Evolutionary conservation across 2,329 filamentous ascomycete species (phyloP), one percentile per base, ranked within the genome.

Genomic region (Chalaropsis thielavioides): DNA sequence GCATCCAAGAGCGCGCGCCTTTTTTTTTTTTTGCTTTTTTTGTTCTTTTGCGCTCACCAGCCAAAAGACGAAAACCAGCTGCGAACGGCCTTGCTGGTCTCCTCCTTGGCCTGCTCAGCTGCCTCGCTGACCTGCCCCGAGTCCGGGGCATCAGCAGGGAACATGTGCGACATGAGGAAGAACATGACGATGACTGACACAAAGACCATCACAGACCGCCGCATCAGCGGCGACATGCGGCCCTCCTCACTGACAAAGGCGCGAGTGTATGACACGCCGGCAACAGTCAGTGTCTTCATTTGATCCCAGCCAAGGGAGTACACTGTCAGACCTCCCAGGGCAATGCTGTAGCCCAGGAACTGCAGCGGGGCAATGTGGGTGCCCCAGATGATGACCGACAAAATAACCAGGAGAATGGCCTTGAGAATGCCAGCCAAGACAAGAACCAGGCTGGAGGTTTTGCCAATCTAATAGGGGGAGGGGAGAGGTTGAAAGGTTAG

Each of bases 391-490:
- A 89, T 74, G 75, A 94, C 87, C 63, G 88, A 90, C 66, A 84
- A 81, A 67, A 82, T 78, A 69, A 95, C 89, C 64, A 95, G 84
- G 66, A 95, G 83, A 68, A 95, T 92, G 74, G 91, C 89, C 77
- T 95, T 95, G 71, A 94, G 83, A 69, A 95, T 90, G 73, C 90
- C 89, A 67, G 86, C 91, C 27, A 95, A 83, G 41, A 89, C 91
- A 77, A 95, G 87, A 71, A 92, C 89, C 62, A 95, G 83, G 65
- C 88, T 88, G 1, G 90, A 95, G 7, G 90, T 95, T 76, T 89
- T 91, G 73, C 90, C 89, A 71, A 95, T 95, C 88, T 92, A 71
- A 63, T 31, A 17, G 19, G 6, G 4, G n/a, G 19, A 49, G 2
- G 38, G 15, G 51, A 58, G 10, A 24, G 22, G 24, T 6, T 61